Evolutionary conservation across 148 eudicot genomes (phyloP), one percentile per base, ranked within the genome.

Genomic region (Linanthus parryae): DNA sequence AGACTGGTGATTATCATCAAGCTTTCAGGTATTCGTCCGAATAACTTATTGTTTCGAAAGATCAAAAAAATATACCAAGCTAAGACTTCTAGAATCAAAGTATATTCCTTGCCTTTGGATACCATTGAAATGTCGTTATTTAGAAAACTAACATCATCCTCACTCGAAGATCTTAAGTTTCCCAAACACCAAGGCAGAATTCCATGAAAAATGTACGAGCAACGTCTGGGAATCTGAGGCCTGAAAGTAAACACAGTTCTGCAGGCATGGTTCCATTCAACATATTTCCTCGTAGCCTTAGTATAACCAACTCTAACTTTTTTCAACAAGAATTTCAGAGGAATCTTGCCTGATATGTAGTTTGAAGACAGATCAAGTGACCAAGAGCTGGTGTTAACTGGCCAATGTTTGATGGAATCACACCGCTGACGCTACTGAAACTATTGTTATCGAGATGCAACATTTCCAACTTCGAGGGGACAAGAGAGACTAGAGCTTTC

Each of bases 41-140:
- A 57, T 20, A 65, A 35, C n/a, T 34, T 57, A 42, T 65, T 65
- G 6, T 38, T n/a, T n/a, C 1, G 68, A 63, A 24, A 69, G 52
- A 28, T 69, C 69, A 41, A 69, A 27, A 7, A 2, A 23, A 2
- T 42, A 61, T 8, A 50, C 57, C 8, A 61, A 22, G 7, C 2
- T 0, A 23, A 69, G 44, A 28, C 16, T 68, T 8, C n/a, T n/a
- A n/a, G 42, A 54, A 40, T 22, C 17, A 33, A 52, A 70, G 0
- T 28, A 31, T 1, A 1, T 33, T 33, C 8, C 3, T 9, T 12
- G 38, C 63, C 63, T 26, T 33, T 50, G 10, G 45, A 56, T 29
- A 52, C 44, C 8, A 69, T 14, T 10, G 1, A 9, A 7, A 49
- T 56, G 8, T 0, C 7, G 1, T 31, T 20, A 7, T 0, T 0